Conservation (phyloP, 305 asterid genomes). For the Stenogyne calaminthoides region DNA sequence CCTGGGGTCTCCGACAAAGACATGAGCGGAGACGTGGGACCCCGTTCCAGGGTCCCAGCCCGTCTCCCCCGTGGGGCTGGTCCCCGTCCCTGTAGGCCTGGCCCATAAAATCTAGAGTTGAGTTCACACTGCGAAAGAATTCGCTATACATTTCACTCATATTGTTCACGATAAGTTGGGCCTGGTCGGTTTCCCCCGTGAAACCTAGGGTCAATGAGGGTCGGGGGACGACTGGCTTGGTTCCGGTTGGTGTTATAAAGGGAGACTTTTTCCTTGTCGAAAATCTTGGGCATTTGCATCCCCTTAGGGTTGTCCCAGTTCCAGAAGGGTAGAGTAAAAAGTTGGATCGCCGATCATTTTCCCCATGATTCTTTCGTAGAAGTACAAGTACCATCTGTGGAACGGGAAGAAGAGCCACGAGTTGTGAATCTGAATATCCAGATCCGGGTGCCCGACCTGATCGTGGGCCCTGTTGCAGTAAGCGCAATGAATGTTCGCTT, state of each 20-base stretch:
- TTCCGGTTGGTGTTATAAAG: constrained; percentile 39
- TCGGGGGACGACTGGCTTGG: not conserved
- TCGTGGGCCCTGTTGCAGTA: constrained; percentile 57
- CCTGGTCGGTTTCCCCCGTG: constrained; percentile 23
- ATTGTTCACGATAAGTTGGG: constrained; percentile 38
- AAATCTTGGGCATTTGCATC: constrained; percentile 44
- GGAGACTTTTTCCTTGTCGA: constrained; percentile 20
- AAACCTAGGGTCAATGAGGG: not conserved
- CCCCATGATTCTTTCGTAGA: constrained; percentile 46
- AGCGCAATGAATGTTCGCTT: constrained; percentile 58
- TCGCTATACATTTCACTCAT: constrained; percentile 38
- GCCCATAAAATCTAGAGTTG: constrained; percentile 44
- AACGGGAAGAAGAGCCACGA: constrained; percentile 50
- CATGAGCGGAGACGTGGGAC: constrained; percentile 46
- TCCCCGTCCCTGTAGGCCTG: constrained; percentile 29
- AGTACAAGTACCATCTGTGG: constrained; percentile 53
- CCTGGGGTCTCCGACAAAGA: constrained; percentile 39
- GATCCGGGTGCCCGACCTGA: constrained; percentile 33
- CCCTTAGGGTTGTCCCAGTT: constrained; percentile 65
- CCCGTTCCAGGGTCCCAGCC: constrained; percentile 48
- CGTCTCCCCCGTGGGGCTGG: constrained; percentile 12
- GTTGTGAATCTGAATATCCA: constrained; percentile 40
- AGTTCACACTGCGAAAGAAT: constrained; percentile 40
- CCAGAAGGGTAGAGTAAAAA: constrained; percentile 51
- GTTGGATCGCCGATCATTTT: constrained; percentile 39